Base-by-base conservation (phyloP, 2,329 filamentous ascomycete species). In the Trichoderma sp. region DNA sequence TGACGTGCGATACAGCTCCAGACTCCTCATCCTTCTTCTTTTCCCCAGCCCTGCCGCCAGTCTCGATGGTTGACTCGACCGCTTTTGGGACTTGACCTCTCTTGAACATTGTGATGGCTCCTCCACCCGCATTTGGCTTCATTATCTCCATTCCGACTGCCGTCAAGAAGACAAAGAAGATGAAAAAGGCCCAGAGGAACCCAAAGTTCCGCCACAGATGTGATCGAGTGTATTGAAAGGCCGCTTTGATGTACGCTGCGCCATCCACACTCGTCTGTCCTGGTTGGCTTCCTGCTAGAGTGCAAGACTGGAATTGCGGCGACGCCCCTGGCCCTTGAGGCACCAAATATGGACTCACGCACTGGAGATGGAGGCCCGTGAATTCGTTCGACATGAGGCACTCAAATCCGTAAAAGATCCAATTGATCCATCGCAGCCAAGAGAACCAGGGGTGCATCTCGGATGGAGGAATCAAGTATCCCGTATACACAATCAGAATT, bases 151-250 rank as follows among this genome's bases (percentile, higher is more conserved):
- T 88, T 1, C 88, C 90, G 24, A 90, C 69, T 5, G 90, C 83
- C 0, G 91, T 94, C 34, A 94, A 76, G 12, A 88, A 69, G 14
- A 96, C 84, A 72, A 94, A 96, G 5, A 92, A 82, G 1, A 91
- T 80, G 1, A 87, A 85, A 69, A 92, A 95, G 0, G 89, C 91
- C 69, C 93, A 87, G 1, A 95, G 77, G 3, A 93, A 88, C 39
- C 89, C 91, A 71, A 91, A 92, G 73, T 94, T 93, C 3, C 91
- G 86, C 89, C 89, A 91, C 7, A 88, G 77, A 69, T 91, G 83
- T 0, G 78, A 76, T 1, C 82, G 77, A 5, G 76, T 79, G 72
- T 90, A 91, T 2, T 78, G 74, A 68, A 85, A 89, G 4, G 76
- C 73, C 75, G 79, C 9, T 75, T 75, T 24, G 70, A 91, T 78